These are phyloP conservation scores for Malbranchea cinnamomea DNA, from an alignment of 2,329 filamentous ascomycete species.

Conservation along the genomic window DNA sequence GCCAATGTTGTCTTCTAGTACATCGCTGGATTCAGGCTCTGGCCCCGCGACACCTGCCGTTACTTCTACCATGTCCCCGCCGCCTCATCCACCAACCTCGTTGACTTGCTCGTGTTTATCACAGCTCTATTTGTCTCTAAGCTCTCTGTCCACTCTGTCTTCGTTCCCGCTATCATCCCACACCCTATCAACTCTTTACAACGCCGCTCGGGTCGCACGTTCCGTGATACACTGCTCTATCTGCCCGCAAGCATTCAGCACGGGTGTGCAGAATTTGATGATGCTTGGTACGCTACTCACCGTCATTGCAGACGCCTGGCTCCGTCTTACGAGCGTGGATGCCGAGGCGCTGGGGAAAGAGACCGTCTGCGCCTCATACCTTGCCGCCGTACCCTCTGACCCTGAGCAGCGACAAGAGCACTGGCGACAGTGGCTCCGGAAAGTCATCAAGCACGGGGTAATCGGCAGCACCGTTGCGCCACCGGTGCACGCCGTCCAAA, in stretches of 20 bases:
- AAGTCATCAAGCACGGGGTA: conserved; percentile 22
- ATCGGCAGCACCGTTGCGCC: conserved; percentile 18
- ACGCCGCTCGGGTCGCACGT: conserved; percentile 26
- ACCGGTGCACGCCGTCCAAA: conserved; percentile 11
- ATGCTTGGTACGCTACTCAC: conserved; percentile 30
- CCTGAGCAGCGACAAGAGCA: conserved; percentile 14
- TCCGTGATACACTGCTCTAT: conserved; percentile 27
- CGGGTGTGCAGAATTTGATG: conserved; percentile 32
- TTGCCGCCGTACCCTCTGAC: conserved; percentile 15
- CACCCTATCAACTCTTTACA: conserved; percentile 29
- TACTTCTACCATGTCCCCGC: neutral
- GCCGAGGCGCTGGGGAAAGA: conserved; percentile 23
- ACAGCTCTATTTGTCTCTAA: conserved; percentile 29
- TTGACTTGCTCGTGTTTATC: conserved; percentile 25
- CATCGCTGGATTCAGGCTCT: conserved; percentile 1
- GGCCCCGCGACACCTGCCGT: neutral
- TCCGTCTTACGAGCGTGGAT: conserved; percentile 23
- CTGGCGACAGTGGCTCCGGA: conserved; percentile 26
- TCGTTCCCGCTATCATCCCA: conserved; percentile 29
- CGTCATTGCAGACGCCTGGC: conserved; percentile 30
- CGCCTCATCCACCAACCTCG: conserved; percentile 1
- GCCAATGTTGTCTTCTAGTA: conserved; percentile 4
- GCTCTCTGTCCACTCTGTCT: conserved; percentile 25
- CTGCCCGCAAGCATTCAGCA: conserved; percentile 28
- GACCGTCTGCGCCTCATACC: conserved; percentile 18